Conservation (phyloP, 1,139 yeast species). For the Saccharomycopsis hybrid region DNA sequence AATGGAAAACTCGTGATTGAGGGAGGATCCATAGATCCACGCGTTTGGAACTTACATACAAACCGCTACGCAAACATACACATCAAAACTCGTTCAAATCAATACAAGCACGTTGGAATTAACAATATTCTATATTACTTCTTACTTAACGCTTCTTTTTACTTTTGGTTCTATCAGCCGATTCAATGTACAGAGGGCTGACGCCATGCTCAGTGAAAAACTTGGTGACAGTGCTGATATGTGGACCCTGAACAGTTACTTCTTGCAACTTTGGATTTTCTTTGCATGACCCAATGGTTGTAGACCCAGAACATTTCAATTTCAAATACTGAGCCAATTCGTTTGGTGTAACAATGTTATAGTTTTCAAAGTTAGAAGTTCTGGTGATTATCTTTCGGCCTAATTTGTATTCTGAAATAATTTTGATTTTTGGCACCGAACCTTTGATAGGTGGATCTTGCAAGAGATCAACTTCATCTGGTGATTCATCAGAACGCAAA, state of each 20-base stretch:
- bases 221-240: slow-evolving; percentile 54
- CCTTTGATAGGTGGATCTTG: slow-evolving; percentile 49
- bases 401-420: slow-evolving; percentile 69
- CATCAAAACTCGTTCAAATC: too few species aligned
- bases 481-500: slow-evolving; percentile 38
- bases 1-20: too few species aligned
- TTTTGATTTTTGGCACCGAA: slow-evolving; percentile 54
- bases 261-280: slow-evolving; percentile 54
- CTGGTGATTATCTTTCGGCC: slow-evolving; percentile 79
- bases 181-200: slow-evolving; percentile 56
- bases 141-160: not conserved
- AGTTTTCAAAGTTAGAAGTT: slow-evolving; percentile 63
- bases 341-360: slow-evolving; percentile 52
- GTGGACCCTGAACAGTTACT: slow-evolving; percentile 89
- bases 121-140: too few species aligned
- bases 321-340: slow-evolving; percentile 63
- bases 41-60: too few species aligned
- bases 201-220: slow-evolving; percentile 62
- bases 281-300: slow-evolving; percentile 56
- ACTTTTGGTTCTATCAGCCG: slow-evolving; percentile 55
- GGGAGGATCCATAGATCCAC: too few species aligned
- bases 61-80: too few species aligned
- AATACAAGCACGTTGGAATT: too few species aligned
- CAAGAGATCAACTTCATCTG: slow-evolving; percentile 28
- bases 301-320: slow-evolving; percentile 82